Evolutionary conservation across 2,329 filamentous ascomycete species (phyloP), one percentile per base, ranked within the genome.

Genomic region (Drechslera avenae): DNA sequence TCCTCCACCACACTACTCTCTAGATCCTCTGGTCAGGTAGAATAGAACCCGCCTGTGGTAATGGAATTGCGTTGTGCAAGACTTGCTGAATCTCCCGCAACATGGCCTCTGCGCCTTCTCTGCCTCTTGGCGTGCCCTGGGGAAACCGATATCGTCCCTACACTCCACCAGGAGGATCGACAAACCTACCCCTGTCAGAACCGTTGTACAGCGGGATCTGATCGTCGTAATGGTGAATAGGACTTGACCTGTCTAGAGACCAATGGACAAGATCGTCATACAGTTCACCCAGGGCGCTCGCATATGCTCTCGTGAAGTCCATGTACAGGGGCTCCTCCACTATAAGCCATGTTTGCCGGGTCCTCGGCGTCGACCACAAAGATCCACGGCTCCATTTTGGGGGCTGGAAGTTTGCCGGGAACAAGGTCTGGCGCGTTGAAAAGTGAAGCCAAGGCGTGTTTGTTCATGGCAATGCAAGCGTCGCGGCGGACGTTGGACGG

Each of bases 181-280:
- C 28, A 33, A 42, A 16, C 28, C 33, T 33, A 2, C 39, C 39
- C 16, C 14, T 10, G 9, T 14, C n/a, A 32, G 39, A 19, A 19
- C 39, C 39, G 26, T n/a, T n/a, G 14, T 13, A 41, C 19, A 41
- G 28, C 12, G 39, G 39, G 16, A 42, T 42, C 16, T 42, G 39
- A 16, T 28, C 39, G 8, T 42, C 28, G 17, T 42, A 42, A 5
- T 8, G 9, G 21, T 28, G 28, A 33, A 42, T 21, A 5, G 39
- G 39, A 14, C 17, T 42, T 16, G 21, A 13, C 14, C 13, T n/a
- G 3, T 21, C 39, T 13, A 42, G 39, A 33, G 39, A 31, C 28
- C 10, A 28, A 2, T 21, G 19, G 16, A 8, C 28, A 16, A 42
- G 39, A n/a, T 32, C 28, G 13, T 32, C 39, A 8, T 21, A 42